A percentile compares a stretch with the other conserved stretches of the same genome.
These are phyloP conservation scores for Boletus speciosus DNA, from an alignment of 768 basidiomycete genomes.

Conservation along the genomic window DNA sequence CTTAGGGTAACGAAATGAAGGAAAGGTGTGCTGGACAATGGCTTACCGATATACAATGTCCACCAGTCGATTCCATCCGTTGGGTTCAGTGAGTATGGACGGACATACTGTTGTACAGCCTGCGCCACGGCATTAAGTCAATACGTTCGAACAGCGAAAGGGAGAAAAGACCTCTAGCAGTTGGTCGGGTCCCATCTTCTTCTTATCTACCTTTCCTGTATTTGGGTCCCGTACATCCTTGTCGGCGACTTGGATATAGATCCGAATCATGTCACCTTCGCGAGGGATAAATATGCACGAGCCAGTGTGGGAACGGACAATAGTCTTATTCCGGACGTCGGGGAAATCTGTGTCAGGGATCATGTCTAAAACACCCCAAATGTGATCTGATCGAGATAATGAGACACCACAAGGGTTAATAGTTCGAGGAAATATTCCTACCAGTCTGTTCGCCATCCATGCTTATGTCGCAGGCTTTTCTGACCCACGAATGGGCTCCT, in stretches of 20 bases:
- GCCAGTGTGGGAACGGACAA: conserved; percentile 49
- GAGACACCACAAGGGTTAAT: neutral
- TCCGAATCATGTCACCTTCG: conserved; percentile 42
- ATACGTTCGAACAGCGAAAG: neutral
- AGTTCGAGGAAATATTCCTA: conserved; percentile 1
- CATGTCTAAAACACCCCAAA: conserved; percentile 47
- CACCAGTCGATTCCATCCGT: conserved; percentile 42
- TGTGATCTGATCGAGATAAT: conserved; percentile 28
- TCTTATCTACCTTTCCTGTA: conserved; percentile 42
- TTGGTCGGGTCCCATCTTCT: conserved; percentile 34
- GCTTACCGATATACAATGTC: conserved; percentile 49
- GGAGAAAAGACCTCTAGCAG: conserved; percentile 34
- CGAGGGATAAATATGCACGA: conserved; percentile 54
- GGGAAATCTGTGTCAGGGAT: conserved; percentile 51
- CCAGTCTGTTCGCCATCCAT: conserved; percentile 76
- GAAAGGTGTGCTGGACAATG: neutral
- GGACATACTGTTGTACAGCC: conserved; percentile 39
- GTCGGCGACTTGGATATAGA: conserved; percentile 51
- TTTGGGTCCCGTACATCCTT: conserved; percentile 33
- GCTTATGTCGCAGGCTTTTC: conserved; percentile 56
- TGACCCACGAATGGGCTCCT: conserved; percentile 85
- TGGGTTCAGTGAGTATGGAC: conserved; percentile 37
- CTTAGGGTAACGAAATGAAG: neutral
- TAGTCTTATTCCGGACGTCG: conserved; percentile 46
- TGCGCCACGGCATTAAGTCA: conserved; percentile 3